Evolutionary conservation across 2,329 filamentous ascomycete genomes (phyloP).

Genomic region (Acephala macrosclerotiorum): DNA sequence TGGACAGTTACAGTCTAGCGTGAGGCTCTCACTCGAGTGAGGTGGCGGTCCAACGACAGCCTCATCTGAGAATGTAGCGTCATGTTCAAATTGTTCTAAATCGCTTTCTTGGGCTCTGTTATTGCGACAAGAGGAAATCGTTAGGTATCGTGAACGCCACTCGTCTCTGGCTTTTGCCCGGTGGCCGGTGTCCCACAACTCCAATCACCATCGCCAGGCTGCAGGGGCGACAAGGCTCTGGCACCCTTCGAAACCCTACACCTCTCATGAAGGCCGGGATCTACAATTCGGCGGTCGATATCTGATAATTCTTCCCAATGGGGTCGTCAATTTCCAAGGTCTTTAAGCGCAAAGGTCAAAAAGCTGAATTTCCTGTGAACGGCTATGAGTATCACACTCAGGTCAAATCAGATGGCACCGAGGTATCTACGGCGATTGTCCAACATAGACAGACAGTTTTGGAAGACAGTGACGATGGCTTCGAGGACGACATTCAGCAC

Average conservation of each 20-base stretch:
- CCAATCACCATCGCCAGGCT: not conserved
- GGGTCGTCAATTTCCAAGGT: not conserved
- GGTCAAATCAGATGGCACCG: not conserved
- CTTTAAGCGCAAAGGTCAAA: not conserved
- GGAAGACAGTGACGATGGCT: not conserved
- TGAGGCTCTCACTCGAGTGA: not conserved
- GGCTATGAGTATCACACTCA: not conserved
- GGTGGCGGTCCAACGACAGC: not conserved
- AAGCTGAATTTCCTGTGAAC: not conserved
- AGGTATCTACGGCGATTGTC: not conserved
- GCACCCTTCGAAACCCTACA: not conserved
- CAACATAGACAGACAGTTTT: not conserved
- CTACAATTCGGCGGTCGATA: not conserved
- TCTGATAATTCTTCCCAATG: not conserved
- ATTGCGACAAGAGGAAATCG: not conserved
- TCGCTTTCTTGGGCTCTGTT: not conserved
- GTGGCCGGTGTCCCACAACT: not conserved
- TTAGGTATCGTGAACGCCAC: not conserved
- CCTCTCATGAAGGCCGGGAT: not conserved
- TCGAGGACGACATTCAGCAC: not conserved
- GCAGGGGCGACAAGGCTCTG: not conserved
- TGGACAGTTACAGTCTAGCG: not conserved
- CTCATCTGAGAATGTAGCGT: constrained; percentile 7
- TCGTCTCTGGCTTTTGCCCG: not conserved
- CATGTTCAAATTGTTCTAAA: not conserved